Conservation (phyloP, 2,329 filamentous ascomycete genomes). For the Xylaria arbuscula region DNA sequence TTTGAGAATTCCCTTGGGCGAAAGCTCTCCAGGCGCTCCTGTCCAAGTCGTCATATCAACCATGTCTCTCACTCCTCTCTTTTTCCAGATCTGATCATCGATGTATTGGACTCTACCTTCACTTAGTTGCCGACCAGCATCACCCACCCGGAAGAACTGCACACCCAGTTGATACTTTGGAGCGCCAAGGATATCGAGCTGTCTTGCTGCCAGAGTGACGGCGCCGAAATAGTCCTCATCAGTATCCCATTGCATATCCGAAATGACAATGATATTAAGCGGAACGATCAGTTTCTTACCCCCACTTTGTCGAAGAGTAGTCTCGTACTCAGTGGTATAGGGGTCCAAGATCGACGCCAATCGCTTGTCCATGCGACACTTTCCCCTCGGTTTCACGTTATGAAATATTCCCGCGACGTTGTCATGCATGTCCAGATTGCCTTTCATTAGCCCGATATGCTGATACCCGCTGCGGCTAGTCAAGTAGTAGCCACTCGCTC, state of each 20-base stretch:
- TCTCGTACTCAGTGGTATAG: slow-evolving; percentile 39
- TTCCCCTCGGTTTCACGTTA: slow-evolving; percentile 42
- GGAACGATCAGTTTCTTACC: slow-evolving; percentile 57
- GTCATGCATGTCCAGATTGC: slow-evolving; percentile 42
- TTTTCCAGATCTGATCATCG: slow-evolving; percentile 68
- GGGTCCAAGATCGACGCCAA: slow-evolving; percentile 39
- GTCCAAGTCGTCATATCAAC: slow-evolving; percentile 77
- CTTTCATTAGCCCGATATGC: slow-evolving; percentile 42
- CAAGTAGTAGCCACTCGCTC: slow-evolving; percentile 23
- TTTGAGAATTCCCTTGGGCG: slow-evolving; percentile 72
- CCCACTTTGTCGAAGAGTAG: not conserved
- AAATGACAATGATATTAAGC: slow-evolving; percentile 80
- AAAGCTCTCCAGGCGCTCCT: slow-evolving; percentile 56
- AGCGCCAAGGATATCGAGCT: slow-evolving; percentile 69
- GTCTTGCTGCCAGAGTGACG: slow-evolving; percentile 65
- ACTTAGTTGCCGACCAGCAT: slow-evolving; percentile 63
- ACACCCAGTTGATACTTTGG: slow-evolving; percentile 76
- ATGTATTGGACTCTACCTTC: slow-evolving; percentile 61
- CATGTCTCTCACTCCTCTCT: slow-evolving; percentile 71
- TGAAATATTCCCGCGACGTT: slow-evolving; percentile 47
- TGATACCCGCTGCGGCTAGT: slow-evolving; percentile 40
- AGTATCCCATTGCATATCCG: slow-evolving; percentile 74
- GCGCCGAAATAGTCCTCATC: slow-evolving; percentile 56
- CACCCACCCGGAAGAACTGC: slow-evolving; percentile 80
- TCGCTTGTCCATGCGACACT: slow-evolving; percentile 37